Evolutionary conservation across 805 yeast genomes (phyloP).

Genomic region (Kodamaea fukazawae): DNA sequence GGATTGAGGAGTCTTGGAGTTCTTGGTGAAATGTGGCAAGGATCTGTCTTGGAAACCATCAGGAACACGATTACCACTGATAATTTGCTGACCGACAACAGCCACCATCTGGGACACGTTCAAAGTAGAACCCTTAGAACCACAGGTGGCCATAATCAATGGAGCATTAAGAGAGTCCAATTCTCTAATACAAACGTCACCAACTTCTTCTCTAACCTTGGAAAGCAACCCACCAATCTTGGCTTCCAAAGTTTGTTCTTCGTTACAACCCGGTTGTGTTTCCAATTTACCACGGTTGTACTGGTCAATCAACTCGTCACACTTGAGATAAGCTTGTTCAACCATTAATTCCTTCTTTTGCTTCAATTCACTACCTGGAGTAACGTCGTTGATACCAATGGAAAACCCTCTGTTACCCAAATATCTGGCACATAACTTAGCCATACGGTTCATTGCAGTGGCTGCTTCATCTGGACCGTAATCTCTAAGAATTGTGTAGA

Average conservation of each 20-base stretch:
- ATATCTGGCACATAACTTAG: conserved; percentile 94
- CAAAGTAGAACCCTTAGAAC: conserved; percentile 96
- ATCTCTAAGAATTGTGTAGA: conserved; percentile 91
- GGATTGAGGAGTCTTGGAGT: conserved; percentile 95
- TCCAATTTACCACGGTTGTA: conserved; percentile 85
- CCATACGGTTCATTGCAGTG: conserved; percentile 96
- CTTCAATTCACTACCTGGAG: conserved; percentile 80
- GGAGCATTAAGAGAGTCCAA: conserved; percentile 91
- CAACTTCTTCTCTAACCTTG: conserved; percentile 97
- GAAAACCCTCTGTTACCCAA: conserved; percentile 95
- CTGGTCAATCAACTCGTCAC: conserved; percentile 83
- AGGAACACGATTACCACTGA: conserved; percentile 97
- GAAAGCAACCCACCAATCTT: conserved; percentile 95
- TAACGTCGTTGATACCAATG: conserved; percentile 95
- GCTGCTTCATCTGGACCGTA: conserved; percentile 98
- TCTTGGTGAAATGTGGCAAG: conserved; percentile 92
- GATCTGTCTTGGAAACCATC: conserved; percentile 99
- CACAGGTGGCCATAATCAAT: conserved; percentile 98
- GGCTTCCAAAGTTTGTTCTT: conserved; percentile 96
- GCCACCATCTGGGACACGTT: conserved; percentile 99
- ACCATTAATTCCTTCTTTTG: conserved; percentile 82
- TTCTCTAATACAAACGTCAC: conserved; percentile 94
- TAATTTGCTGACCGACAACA: conserved; percentile 98
- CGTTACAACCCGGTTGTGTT: conserved; percentile 98
- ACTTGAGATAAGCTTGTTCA: conserved; percentile 82